Conservation (phyloP, 106 monocot genomes). For the Phalaenopsis aphrodite region DNA sequence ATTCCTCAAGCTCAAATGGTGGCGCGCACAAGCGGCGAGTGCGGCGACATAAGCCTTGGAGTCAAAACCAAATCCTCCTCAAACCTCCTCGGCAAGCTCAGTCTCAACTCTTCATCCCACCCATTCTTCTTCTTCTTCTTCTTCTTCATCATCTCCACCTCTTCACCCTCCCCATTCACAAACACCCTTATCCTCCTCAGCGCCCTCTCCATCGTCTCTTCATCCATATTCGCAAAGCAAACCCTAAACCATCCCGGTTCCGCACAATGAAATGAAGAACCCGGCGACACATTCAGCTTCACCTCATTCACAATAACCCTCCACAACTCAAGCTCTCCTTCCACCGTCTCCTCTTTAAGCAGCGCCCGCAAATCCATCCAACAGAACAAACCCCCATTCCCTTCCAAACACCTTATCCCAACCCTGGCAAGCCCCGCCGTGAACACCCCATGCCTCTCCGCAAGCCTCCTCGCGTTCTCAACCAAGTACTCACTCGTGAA, state of each 20-base stretch:
- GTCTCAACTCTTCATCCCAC: slow-evolving; percentile 11
- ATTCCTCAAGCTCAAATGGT: background rate
- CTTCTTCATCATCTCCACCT: background rate
- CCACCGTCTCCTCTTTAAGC: slow-evolving; percentile 26
- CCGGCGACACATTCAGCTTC: slow-evolving; percentile 75
- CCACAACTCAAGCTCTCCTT: slow-evolving; percentile 51
- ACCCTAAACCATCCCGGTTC: slow-evolving; percentile 85
- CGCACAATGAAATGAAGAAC: slow-evolving; percentile 48
- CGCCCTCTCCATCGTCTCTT: slow-evolving; percentile 42
- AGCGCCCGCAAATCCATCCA: slow-evolving; percentile 64
- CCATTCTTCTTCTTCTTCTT: slow-evolving; percentile 26
- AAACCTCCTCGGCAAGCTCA: slow-evolving; percentile 12
- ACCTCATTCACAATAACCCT: slow-evolving; percentile 37
- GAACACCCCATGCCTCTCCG: slow-evolving; percentile 26
- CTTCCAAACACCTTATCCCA: slow-evolving; percentile 35
- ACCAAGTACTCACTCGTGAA: slow-evolving; percentile 33
- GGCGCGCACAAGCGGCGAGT: slow-evolving; percentile 11
- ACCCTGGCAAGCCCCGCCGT: slow-evolving; percentile 16
- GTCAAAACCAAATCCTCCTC: slow-evolving; percentile 5
- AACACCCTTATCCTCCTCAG: slow-evolving; percentile 41
- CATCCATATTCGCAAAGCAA: slow-evolving; percentile 69
- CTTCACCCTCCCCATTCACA: background rate
- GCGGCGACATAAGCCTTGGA: slow-evolving; percentile 4
- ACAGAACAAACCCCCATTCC: slow-evolving; percentile 59
- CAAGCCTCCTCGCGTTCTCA: slow-evolving; percentile 25